Base-by-base conservation (phyloP, 352 stramenopile species). In the Salisapilia sapeloensis region DNA sequence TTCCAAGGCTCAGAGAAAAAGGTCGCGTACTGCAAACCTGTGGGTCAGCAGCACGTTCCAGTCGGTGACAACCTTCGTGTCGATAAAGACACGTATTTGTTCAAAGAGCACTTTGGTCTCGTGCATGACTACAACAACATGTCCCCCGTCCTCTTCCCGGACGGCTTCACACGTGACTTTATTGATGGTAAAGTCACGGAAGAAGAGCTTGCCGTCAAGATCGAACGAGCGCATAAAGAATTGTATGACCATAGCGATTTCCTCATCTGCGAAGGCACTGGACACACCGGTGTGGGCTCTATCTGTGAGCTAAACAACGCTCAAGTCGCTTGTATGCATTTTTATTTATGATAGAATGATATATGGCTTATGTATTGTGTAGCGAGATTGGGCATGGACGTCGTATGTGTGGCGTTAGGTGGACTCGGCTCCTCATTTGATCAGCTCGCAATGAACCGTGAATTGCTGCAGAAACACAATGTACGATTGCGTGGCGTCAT, bases 121-220 rank as follows among this genome's bases (percentile, higher is more conserved):
- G 67, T 96, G 49, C 89, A 97, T 46, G 60, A 95, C 44, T 98
- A 98, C 69, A 60, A 78, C 48, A 60, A 97, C 50, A 98, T 98
- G 94, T 96, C 78, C 38, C 94, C 94, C 19, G 92, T 98, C 17
- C 89, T 98, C 53, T 97, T 98, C 50, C 93, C 92, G 1, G 50
- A 79, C 22, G 92, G 92, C 15, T 98, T 98, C 54, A 98, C 94
- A 25, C 85, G 90, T 46, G 69, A 96, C 35, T 98, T 93, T 45
- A 91, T 98, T 36, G 92, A 98, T 53, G 92, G 92, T 11, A 89
- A 97, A 48, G 75, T 93, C 14, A 92, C 71, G n/a, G 62, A 78
- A 16, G 46, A 65, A 24, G 51, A 90, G 47, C 70, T 91, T 36
- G 59, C 82, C 27, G 48, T 62, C 12, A 53, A 75, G 18, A 96